Conservation (phyloP, 257 asterid species). For the Solanum boliviense region DNA sequence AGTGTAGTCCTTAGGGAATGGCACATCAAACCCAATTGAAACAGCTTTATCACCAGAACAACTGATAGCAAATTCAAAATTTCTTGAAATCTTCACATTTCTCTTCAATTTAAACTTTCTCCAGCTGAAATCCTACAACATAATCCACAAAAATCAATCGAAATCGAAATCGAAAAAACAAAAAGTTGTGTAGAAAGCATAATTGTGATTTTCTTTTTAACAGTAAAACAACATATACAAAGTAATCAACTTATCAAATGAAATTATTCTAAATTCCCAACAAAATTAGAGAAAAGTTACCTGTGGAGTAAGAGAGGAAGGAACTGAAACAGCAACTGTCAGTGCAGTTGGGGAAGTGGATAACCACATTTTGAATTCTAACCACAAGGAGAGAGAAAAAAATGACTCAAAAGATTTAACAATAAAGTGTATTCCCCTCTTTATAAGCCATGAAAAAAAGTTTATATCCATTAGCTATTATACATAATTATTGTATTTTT, state of each 20-base stretch:
- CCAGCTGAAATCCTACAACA: constrained; percentile 24
- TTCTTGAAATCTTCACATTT: constrained; percentile 20
- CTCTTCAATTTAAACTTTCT: constrained; percentile 16
- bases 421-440: not conserved
- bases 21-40: constrained; percentile 36
- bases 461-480: not conserved
- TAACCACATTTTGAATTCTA: constrained; percentile 35
- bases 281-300: not conserved
- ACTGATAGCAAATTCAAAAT: constrained; percentile 12
- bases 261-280: not conserved
- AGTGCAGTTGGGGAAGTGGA: constrained; percentile 23
- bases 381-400: not conserved
- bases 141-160: not conserved
- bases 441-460: not conserved
- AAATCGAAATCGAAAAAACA: not conserved
- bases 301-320: constrained; percentile 10
- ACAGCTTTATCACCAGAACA: constrained; percentile 26
- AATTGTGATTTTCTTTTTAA: not conserved
- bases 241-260: not conserved
- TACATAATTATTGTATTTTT: no score
- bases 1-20: constrained; percentile 64
- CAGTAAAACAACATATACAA: not conserved
- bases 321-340: constrained; percentile 14
- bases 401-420: not conserved
- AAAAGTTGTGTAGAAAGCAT: not conserved